Percentiles rank a stretch among this genome's conserved stretches.
Conservation (phyloP, 768 basidiomycete species). For the Exidia glandulosa region DNA sequence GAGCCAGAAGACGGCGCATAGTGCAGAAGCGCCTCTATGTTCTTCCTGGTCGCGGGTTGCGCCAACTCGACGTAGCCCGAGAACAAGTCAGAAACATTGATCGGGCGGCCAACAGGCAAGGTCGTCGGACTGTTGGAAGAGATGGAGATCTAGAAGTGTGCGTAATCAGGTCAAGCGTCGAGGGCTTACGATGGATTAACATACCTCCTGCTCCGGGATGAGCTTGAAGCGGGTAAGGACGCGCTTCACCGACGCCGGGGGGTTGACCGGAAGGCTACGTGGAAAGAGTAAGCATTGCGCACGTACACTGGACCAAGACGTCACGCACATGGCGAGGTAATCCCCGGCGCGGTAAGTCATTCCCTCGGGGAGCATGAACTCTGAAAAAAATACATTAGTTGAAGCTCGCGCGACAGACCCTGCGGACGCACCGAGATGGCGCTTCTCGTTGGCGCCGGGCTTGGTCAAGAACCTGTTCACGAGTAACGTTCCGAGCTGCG, state of each 20-base stretch:
- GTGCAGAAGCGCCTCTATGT: conserved; percentile 24
- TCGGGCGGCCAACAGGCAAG: conserved; percentile 27
- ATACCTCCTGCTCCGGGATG: conserved; percentile 28
- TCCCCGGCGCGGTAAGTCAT: conserved; percentile 32
- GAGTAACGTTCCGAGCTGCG: conserved; percentile 27
- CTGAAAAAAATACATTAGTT: conserved; percentile 18
- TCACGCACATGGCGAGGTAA: conserved; percentile 32
- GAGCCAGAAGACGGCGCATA: conserved; percentile 5
- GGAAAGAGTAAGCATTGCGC: not conserved
- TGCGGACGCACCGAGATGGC: conserved; percentile 28
- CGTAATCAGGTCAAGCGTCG: not conserved
- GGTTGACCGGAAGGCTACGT: conserved; percentile 31
- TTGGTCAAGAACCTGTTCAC: conserved; percentile 23
- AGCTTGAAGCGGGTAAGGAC: conserved; percentile 28
- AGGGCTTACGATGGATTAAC: not conserved
- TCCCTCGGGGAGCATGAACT: conserved; percentile 30
- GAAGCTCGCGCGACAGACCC: not conserved
- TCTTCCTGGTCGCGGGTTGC: conserved; percentile 33
- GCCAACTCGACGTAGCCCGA: conserved; percentile 37
- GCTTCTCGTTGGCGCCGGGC: conserved; percentile 24
- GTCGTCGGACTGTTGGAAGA: conserved; percentile 28
- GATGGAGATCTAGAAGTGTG: conserved; percentile 20
- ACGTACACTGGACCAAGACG: not conserved
- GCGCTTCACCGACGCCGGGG: conserved; percentile 26
- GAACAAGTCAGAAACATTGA: conserved; percentile 27